These are phyloP conservation scores for Rosa persica DNA, from an alignment of 306 rosid species.

Conservation along the genomic window DNA sequence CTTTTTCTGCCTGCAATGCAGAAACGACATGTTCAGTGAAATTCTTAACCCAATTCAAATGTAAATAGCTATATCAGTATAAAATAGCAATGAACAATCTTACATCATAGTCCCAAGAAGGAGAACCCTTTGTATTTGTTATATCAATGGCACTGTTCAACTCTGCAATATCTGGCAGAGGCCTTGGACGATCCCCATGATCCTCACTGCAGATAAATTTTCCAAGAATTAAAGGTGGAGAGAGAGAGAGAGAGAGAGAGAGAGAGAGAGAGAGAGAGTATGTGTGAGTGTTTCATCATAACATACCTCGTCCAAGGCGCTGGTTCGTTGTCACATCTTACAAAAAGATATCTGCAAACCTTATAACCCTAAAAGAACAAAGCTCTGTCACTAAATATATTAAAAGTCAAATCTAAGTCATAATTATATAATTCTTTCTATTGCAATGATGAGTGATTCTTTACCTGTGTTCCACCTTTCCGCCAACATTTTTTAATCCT, in stretches of 20 bases:
- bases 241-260: no score
- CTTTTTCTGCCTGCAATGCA: constrained; percentile 42
- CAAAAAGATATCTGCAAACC: constrained; percentile 72
- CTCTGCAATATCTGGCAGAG: constrained; percentile 52
- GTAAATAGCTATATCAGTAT: neutral
- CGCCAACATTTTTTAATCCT: constrained; percentile 84
- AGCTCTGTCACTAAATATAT: constrained; percentile 15
- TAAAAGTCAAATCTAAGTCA: constrained; percentile 30
- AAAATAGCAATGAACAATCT: neutral
- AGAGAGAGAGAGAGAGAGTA: no score
- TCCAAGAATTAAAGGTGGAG: neutral
- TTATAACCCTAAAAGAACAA: constrained; percentile 46
- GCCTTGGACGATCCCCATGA: constrained; percentile 62
- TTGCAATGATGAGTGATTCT: neutral
- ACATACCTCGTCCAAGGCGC: constrained; percentile 79
- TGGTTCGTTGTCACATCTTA: constrained; percentile 83
- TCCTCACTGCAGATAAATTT: constrained; percentile 47
- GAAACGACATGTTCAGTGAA: neutral
- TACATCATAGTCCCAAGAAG: constrained; percentile 79
- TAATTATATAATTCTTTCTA: neutral
- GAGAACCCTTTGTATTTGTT: constrained; percentile 44
- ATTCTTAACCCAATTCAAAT: neutral
- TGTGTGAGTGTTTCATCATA: no score
- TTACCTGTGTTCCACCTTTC: constrained; percentile 59
- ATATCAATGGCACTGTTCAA: constrained; percentile 47